Conservation (phyloP, 2,329 filamentous ascomycete genomes). For the Penicillium vulpinum region DNA sequence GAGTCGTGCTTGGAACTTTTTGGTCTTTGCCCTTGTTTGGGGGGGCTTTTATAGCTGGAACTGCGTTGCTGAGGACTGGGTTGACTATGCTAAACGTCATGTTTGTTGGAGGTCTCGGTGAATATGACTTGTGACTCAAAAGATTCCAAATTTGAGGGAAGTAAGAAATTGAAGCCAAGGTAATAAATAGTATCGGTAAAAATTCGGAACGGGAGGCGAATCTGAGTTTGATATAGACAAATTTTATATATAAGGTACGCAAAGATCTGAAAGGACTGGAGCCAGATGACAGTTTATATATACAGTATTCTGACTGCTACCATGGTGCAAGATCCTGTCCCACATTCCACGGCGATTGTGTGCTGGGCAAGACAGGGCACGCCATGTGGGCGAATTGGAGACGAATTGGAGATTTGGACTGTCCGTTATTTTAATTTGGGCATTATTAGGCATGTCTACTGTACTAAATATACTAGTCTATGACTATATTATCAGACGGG, state of each 20-base stretch:
- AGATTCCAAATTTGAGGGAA: neutral
- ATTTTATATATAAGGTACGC: neutral
- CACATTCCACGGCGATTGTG: conserved; percentile 22
- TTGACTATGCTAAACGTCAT: neutral
- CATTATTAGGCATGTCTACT: neutral
- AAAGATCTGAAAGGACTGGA: too few relatives aligned
- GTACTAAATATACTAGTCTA: too few relatives aligned
- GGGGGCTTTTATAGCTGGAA: neutral
- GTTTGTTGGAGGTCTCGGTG: neutral
- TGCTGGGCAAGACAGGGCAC: conserved; percentile 16
- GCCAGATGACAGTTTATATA: neutral
- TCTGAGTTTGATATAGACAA: neutral
- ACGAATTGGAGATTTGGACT: neutral
- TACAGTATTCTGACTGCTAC: conserved; percentile 15
- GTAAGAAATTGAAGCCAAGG: neutral
- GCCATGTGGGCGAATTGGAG: conserved; percentile 13
- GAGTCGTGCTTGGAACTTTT: neutral
- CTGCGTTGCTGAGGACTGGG: neutral
- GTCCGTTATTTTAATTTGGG: neutral
- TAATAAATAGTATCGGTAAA: neutral
- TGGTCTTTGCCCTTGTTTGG: neutral
- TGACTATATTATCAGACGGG: neutral
- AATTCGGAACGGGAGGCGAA: neutral
- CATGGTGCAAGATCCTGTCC: conserved; percentile 14
- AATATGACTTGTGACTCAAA: neutral